Conservation (phyloP, 805 yeast species). For the Starmerella apicola region DNA sequence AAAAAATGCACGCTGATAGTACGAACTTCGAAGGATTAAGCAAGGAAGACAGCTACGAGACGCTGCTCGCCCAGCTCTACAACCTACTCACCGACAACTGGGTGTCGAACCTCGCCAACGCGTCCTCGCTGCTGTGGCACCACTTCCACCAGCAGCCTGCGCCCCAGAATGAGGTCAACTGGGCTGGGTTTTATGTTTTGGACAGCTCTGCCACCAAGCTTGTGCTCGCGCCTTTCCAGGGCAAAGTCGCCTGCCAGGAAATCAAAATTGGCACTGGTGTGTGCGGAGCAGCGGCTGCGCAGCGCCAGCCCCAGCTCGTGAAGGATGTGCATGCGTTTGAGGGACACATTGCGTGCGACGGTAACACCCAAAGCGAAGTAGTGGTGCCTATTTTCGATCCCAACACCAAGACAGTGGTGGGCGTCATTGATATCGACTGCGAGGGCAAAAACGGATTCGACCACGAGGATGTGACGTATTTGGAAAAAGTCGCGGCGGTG, state of each 20-base stretch:
- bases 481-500: conserved; percentile 46
- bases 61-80: conserved; percentile 46
- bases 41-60: conserved; percentile 43
- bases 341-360: conserved; percentile 96
- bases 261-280: conserved; percentile 76
- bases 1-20: conserved; percentile 60
- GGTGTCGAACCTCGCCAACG: conserved; percentile 82
- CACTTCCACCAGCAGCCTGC: conserved; percentile 52
- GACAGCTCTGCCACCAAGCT: conserved; percentile 36
- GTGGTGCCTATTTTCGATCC: conserved; percentile 64
- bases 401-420: conserved; percentile 36
- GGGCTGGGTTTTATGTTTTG: conserved; percentile 84
- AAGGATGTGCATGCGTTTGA: conserved; percentile 66
- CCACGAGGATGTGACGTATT: conserved; percentile 41
- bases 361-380: conserved; percentile 83
- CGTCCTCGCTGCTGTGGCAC: conserved; percentile 79
- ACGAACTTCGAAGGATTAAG: conserved; percentile 36
- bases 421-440: conserved; percentile 84
- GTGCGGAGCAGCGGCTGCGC: conserved; percentile 72
- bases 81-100: conserved; percentile 63
- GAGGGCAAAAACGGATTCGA: conserved; percentile 52
- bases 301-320: conserved; percentile 56
- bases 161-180: conserved; percentile 44
- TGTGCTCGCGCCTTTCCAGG: conserved; percentile 86
- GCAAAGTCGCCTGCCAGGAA: conserved; percentile 88